Base-by-base conservation (phyloP, 164 flowering plant genomes). In the Sextonia rubra region DNA sequence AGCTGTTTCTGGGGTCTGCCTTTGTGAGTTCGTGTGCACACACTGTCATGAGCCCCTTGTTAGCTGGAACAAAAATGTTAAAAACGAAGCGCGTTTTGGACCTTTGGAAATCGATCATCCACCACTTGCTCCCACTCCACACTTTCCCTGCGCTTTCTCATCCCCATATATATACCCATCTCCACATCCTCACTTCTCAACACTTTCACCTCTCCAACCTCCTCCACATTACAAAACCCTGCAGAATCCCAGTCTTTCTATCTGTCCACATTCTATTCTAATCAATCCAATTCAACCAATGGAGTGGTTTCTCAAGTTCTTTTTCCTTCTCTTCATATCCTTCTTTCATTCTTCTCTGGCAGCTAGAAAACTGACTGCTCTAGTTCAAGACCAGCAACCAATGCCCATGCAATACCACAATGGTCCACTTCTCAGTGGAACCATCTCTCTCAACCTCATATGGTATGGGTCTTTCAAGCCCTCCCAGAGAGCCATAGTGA, bases 381-480 rank as follows among this genome's bases (percentile, higher is more conserved):
- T 69, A 62, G 72, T 25, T 23, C 66, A 76, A 60, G 78, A 80
- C 30, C 83, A n/a, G n/a, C n/a, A 79, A 47, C 78, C 85, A 0
- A 74, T 76, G 70, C 76, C 76, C 17, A 61, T 90, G 29, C 63
- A 74, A 18, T 91, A 91, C 83, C 96, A 91, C 82, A 84, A 88
- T 3, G 96, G 93, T 26, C 78, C 86, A 61, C 91, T 91, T 55
- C 91, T 91, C 12, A 37, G 66, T 12, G 96, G 93, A 4, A 78
- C 84, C 26, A 80, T 87, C 60, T 71, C 93, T 37, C 60, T 89
- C 64, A 89, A 89, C 26, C 80, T 91, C 47, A 80, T 91, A 25
- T 91, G 92, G 93, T 91, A 91, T 56, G 96, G 96, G 3, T 81
- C 82, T 6, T 89, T 90, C 83, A 85, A 71, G 30, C 86, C 95